Evolutionary conservation across 805 yeast genomes (phyloP), one percentile per base, ranked within the genome.

Genomic region (Zygotorulaspora sp.): DNA sequence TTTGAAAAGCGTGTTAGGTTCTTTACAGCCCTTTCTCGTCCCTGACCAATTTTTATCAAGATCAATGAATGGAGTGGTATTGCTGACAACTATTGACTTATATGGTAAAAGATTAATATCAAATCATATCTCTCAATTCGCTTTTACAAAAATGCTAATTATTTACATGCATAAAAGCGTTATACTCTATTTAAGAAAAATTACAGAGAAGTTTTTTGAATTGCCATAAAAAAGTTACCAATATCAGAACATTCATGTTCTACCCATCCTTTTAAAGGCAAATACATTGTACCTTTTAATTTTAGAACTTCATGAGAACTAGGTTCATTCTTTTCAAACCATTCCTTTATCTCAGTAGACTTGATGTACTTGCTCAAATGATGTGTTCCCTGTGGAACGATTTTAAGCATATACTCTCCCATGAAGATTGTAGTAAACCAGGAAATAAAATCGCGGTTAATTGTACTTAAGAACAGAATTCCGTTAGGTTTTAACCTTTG

Each of bases 331-430:
- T 64, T 59, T 8, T 66, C 58, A 33, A 86, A 66, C 84, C 88
- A 86, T 6, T 76, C 74, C 27, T 70, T 67, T 29, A 90, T 72
- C 54, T 89, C 97, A 8, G 52, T 45, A 41, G 80, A 79, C 54
- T 89, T 78, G 50, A 92, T 86, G 63, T 89, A 92, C 64, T 92
- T 90, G 20, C 75, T 74, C 60, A 81, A 76, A 2, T 88, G 80
- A 61, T 92, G 99, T 1, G 98, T 92, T 1, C 97, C 98, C 10
- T 68, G 64, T 1, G 99, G 99, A 2, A 92, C 98, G 30, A 92
- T 78, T 20, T 70, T 60, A 38, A 92, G 62, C 3, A 92, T 60
- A 40, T 84, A 72, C 57, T 92, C 98, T 4, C 87, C 99, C 72
- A 86, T 74, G 43, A 85, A 76, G 19, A 92, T 92, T 0, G 98